These are phyloP conservation scores for Leccinum variabile DNA, from an alignment of 1,284 basidiomycete genomes.

Conservation along the genomic window DNA sequence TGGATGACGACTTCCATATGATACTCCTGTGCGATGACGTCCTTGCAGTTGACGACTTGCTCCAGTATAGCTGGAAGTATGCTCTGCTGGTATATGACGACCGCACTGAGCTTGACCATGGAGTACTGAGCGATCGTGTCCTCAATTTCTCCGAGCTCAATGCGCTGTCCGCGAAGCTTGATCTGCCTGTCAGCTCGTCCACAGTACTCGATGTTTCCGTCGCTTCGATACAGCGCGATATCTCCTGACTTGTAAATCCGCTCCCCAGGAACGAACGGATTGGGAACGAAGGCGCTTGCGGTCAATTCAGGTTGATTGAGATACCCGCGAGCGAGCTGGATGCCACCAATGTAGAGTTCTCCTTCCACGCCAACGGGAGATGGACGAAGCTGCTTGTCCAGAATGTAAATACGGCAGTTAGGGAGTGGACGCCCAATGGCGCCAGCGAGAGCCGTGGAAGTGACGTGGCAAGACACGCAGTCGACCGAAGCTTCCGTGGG, in stretches of 20 bases:
- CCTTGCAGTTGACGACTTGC: conserved; percentile 95
- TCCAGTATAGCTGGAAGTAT: conserved; percentile 91
- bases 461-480: conserved; percentile 32
- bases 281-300: conserved; percentile 23
- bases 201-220: conserved; percentile 34
- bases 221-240: conserved; percentile 28
- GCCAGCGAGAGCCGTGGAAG: conserved; percentile 19
- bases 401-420: conserved; percentile 35
- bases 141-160: conserved; percentile 35
- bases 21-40: conserved; percentile 59
- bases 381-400: conserved; percentile 34
- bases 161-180: conserved; percentile 33
- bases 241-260: conserved; percentile 33
- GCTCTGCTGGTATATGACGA: conserved; percentile 58
- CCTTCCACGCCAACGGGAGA: conserved; percentile 34
- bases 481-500: conserved; percentile 37
- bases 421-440: conserved; percentile 36
- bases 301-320: conserved; percentile 33
- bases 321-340: conserved; percentile 31
- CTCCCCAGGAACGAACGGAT: conserved; percentile 30
- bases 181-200: conserved; percentile 28
- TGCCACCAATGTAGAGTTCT: conserved; percentile 34
- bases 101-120: conserved; percentile 21
- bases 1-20: too few relatives aligned
- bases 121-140: conserved; percentile 28